phyloP scores from a whole-genome alignment of 176 grass and related monocot genomes.

The Canna indica region DNA sequence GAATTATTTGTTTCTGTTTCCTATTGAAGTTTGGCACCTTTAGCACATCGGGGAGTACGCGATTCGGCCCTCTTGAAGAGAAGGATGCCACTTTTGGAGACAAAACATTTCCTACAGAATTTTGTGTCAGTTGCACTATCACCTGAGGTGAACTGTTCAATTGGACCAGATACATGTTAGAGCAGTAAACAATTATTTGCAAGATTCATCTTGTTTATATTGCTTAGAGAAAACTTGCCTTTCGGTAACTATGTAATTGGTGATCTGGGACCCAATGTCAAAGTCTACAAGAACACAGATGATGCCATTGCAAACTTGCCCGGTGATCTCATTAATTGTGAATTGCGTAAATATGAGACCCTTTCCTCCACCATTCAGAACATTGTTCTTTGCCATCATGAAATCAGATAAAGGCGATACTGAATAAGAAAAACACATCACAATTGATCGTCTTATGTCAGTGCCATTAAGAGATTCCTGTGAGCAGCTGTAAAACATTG shows the following conservation, averaged over 20 bases:
- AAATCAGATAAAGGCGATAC: not conserved
- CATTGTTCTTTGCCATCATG: not conserved
- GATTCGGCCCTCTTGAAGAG: slow-evolving; percentile 12
- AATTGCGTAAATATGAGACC: not conserved
- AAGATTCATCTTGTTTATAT: too few species aligned
- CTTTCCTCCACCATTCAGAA: not conserved
- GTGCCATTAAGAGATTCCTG: slow-evolving; percentile 1
- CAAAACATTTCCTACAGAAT: not conserved
- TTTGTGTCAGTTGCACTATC: not conserved
- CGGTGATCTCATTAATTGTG: not conserved
- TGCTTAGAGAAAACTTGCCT: not conserved
- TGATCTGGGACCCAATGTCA: not conserved
- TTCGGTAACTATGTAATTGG: not conserved
- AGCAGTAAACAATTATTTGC: too few species aligned
- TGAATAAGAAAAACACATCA: not conserved
- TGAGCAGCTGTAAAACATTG: slow-evolving; percentile 7
- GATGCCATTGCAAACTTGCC: not conserved
- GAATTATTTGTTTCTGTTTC: too few species aligned
- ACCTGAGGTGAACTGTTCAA: not conserved
- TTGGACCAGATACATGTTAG: not conserved
- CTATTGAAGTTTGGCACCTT: slow-evolving; percentile 2
- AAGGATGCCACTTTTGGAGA: slow-evolving; percentile 18
- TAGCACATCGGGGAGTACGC: not conserved
- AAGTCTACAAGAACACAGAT: slow-evolving; percentile 2
- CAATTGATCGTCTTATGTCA: not conserved